These are phyloP conservation scores for Termitomyces sp. DNA, from an alignment of 768 basidiomycete species.

Conservation along the genomic window DNA sequence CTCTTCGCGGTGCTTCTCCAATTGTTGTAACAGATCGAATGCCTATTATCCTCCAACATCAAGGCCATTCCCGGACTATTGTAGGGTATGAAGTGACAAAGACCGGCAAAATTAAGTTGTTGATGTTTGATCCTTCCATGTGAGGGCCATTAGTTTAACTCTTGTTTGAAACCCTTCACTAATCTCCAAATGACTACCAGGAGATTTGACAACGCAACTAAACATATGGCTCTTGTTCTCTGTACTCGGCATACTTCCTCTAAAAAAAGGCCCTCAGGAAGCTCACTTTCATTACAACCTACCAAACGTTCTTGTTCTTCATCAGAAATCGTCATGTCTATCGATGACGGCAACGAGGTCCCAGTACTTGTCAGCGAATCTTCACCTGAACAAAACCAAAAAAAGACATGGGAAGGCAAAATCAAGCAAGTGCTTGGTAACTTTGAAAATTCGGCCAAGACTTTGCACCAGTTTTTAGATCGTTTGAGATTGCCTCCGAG, in stretches of 20 bases:
- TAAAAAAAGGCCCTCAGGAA: constrained; percentile 2
- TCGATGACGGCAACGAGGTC: constrained; percentile 24
- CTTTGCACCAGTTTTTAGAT: constrained; percentile 3
- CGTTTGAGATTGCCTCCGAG: constrained; percentile 13
- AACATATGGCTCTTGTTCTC: constrained; percentile 7
- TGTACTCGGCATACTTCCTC: neutral
- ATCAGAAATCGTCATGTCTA: constrained; percentile 9
- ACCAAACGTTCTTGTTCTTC: constrained; percentile 20
- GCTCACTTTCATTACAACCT: constrained; percentile 1
- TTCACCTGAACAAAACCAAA: neutral
- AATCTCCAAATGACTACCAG: constrained; percentile 7
- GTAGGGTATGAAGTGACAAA: constrained; percentile 74
- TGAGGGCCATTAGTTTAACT: constrained; percentile 20
- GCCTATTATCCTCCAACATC: constrained; percentile 80
- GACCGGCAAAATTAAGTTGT: constrained; percentile 52
- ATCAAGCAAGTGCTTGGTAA: neutral
- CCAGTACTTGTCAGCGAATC: neutral
- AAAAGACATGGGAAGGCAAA: neutral
- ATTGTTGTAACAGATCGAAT: constrained; percentile 57
- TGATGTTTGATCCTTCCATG: constrained; percentile 77
- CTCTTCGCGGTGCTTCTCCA: constrained; percentile 42
- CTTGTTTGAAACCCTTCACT: neutral
- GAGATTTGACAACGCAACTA: neutral
- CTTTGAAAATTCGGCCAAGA: constrained; percentile 7
- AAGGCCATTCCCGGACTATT: constrained; percentile 83